phyloP scores from a whole-genome alignment of 78 protist genomes.

The Capsaspora owczarzaki region DNA sequence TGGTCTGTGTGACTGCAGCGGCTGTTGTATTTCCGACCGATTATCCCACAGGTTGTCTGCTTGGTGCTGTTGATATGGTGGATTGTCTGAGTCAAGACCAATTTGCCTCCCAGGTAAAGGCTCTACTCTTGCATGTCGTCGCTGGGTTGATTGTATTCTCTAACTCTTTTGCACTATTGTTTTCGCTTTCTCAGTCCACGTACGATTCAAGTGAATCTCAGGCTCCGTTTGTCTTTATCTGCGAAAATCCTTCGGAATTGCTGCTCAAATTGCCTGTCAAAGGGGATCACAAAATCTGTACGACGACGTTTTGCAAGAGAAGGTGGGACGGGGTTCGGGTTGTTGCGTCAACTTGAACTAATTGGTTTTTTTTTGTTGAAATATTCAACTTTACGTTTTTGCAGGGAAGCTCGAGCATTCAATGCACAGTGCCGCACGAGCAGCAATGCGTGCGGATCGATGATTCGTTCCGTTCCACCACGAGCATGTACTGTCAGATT shows the following conservation, averaged over 20 bases:
- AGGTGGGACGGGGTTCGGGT: too few species aligned
- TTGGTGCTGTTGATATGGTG: slow-evolving; percentile 52
- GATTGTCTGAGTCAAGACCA: slow-evolving; percentile 31
- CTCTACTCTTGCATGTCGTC: background rate
- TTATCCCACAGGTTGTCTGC: slow-evolving; percentile 40
- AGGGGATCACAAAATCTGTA: slow-evolving; percentile 7
- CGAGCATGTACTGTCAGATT: background rate
- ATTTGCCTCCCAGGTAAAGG: background rate
- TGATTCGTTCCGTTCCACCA: too few species aligned
- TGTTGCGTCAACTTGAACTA: too few species aligned
- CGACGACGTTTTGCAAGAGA: background rate
- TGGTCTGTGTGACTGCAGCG: too few species aligned
- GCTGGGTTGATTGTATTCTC: too few species aligned
- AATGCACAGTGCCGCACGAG: background rate
- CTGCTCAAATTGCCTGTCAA: slow-evolving; percentile 5
- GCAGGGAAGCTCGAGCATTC: background rate
- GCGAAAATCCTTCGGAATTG: slow-evolving; percentile 23
- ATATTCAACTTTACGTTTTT: background rate
- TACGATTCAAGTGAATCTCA: slow-evolving; percentile 7
- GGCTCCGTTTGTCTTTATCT: slow-evolving; percentile 36
- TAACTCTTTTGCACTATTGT: background rate
- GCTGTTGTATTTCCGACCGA: too few species aligned
- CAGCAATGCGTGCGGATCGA: too few species aligned
- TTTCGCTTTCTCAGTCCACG: background rate
- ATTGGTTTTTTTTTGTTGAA: too few species aligned